These are phyloP conservation scores for Dysphania ambrosioides DNA, from an alignment of 148 eudicot genomes.

Conservation along the genomic window DNA sequence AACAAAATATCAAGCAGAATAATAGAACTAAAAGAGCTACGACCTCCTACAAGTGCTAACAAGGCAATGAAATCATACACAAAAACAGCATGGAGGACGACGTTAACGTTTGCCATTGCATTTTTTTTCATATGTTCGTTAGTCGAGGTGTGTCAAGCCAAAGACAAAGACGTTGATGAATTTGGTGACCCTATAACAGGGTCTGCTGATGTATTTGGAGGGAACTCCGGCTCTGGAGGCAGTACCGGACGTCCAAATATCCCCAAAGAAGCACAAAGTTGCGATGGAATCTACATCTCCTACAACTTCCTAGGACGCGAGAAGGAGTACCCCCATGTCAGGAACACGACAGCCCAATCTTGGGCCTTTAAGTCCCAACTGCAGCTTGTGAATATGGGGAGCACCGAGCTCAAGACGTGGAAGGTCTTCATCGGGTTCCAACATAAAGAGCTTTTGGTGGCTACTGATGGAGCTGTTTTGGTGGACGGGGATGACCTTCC, in stretches of 20 bases:
- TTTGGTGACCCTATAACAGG: constrained; percentile 42
- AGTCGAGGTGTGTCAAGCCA: constrained; percentile 20
- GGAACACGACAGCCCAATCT: constrained; percentile 44
- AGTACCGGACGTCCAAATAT: constrained; percentile 25
- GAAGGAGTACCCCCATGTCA: constrained; percentile 43
- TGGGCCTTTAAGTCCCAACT: constrained; percentile 48
- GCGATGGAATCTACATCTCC: constrained; percentile 50
- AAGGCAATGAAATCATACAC: constrained; percentile 25
- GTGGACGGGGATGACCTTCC: constrained; percentile 45
- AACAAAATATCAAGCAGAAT: background rate
- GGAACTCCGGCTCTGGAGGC: constrained; percentile 10
- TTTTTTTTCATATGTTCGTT: constrained; percentile 13
- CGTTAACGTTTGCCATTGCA: background rate
- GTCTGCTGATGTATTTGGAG: constrained; percentile 3
- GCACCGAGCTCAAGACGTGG: constrained; percentile 50
- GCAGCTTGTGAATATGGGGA: constrained; percentile 45
- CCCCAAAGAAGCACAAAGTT: constrained; percentile 30
- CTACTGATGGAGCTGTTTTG: constrained; percentile 36
- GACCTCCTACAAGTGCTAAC: constrained; percentile 5
- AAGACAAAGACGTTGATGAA: constrained; percentile 26
- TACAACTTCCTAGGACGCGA: constrained; percentile 39
- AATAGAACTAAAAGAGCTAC: background rate
- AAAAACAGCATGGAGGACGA: constrained; percentile 26
- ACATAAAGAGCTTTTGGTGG: constrained; percentile 43
- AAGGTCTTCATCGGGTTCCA: constrained; percentile 50